Evolutionary conservation across 2,329 filamentous ascomycete genomes (phyloP).

Genomic region (Furcasterigmium furcatum): DNA sequence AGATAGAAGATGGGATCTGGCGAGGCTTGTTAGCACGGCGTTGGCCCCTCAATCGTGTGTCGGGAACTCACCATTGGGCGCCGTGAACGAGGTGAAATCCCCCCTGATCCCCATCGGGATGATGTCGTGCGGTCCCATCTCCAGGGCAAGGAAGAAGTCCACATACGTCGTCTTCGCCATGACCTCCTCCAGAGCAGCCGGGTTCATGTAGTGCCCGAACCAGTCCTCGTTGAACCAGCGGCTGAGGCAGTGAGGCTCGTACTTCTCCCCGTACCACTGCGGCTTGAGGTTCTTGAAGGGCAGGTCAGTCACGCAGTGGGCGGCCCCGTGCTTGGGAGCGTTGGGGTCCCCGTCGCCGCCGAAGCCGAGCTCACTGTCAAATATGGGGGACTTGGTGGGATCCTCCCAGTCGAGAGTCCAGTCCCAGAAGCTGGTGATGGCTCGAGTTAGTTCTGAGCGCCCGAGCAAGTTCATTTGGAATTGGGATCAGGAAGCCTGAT

Average conservation of each 20-base stretch:
- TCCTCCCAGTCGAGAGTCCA: constrained; percentile 15
- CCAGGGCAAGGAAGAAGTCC: constrained; percentile 11
- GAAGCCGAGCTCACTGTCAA: constrained; percentile 9
- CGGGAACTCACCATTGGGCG: constrained; percentile 9
- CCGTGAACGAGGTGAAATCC: constrained; percentile 9
- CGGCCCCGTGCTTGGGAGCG: neutral
- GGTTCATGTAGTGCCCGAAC: constrained; percentile 7
- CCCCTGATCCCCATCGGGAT: constrained; percentile 9
- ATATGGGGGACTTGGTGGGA: constrained; percentile 11
- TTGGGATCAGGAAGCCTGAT: too few relatives aligned
- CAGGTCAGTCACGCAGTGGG: constrained; percentile 1
- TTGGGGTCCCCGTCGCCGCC: constrained; percentile 10
- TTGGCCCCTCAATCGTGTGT: too few relatives aligned
- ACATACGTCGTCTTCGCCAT: constrained; percentile 5
- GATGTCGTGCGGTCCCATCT: constrained; percentile 10
- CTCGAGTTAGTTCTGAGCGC: too few relatives aligned
- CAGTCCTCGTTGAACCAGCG: constrained; percentile 9
- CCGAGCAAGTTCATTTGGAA: too few relatives aligned
- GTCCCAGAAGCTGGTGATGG: constrained; percentile 6
- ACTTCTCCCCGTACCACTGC: constrained; percentile 8
- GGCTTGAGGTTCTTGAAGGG: constrained; percentile 5
- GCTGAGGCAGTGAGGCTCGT: constrained; percentile 12
- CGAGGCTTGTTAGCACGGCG: too few relatives aligned
- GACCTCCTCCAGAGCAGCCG: constrained; percentile 6
- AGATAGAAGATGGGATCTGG: constrained; percentile 15